These are phyloP conservation scores for Aspergillus oerlinghausenensis DNA, from an alignment of 2,329 filamentous ascomycete species.

Conservation along the genomic window DNA sequence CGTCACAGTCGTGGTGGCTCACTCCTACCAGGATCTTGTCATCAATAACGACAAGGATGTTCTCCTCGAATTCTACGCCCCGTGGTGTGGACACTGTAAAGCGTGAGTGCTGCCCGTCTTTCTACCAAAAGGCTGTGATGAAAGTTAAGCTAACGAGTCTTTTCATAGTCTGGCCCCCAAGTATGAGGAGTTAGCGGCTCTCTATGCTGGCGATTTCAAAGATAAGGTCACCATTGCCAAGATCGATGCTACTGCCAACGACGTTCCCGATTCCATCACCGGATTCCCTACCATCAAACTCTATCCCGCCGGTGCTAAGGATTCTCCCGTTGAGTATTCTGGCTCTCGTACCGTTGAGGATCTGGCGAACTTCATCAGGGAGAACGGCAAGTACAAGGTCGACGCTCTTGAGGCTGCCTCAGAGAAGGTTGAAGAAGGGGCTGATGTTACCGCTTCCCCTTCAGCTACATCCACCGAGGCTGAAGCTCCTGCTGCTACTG, in stretches of 20 bases:
- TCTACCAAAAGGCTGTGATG: not conserved
- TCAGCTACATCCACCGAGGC: conserved; percentile 13
- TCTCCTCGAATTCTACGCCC: conserved; percentile 95
- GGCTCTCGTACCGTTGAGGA: conserved; percentile 88
- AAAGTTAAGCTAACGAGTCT: conserved; percentile 5
- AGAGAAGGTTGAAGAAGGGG: conserved; percentile 50
- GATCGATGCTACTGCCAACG: conserved; percentile 93
- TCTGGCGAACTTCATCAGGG: conserved; percentile 84
- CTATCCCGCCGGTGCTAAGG: conserved; percentile 86
- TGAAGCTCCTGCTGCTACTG: conserved; percentile 17
- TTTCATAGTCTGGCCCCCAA: conserved; percentile 55
- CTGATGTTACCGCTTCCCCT: conserved; percentile 24
- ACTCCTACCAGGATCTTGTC: conserved; percentile 88
- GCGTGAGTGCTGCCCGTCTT: conserved; percentile 40
- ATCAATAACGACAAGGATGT: conserved; percentile 95
- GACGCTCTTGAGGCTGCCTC: conserved; percentile 57
- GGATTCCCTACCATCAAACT: conserved; percentile 99
- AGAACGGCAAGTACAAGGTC: conserved; percentile 88
- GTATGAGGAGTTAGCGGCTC: conserved; percentile 59
- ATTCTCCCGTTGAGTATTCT: conserved; percentile 76
- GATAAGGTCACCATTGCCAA: conserved; percentile 70
- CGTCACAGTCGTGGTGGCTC: conserved; percentile 83
- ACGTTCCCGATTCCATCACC: conserved; percentile 92
- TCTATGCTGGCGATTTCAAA: conserved; percentile 50
- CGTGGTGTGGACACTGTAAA: conserved; percentile 71